Base-by-base conservation (phyloP, 2,329 filamentous ascomycete species). In the Eutypella sp. region DNA sequence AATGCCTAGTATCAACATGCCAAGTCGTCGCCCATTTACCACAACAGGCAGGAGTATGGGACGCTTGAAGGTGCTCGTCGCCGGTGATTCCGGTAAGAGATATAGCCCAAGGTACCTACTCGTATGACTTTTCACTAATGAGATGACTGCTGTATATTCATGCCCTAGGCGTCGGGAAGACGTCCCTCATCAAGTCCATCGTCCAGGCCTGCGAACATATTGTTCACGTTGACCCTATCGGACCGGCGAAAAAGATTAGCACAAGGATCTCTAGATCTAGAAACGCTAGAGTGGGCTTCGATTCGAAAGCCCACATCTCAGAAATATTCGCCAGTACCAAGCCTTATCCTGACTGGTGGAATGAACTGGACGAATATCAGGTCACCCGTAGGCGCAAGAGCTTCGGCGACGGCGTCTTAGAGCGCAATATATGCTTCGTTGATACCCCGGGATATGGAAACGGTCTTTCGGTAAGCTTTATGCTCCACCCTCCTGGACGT, bases 1-100 rank as follows among this genome's bases (percentile, higher is more conserved):
- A 49, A 99, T 99, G 93, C 93, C 93, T 5, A 96, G 90, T 60
- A 85, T 99, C 58, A 84, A 81, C 50, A 93, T 99, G 80, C 92
- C 93, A 3, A 87, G 82, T 49, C 82, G 93, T 41, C 79, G 90
- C 42, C 91, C 91, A 0, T 97, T 97, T 64, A 96, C 93, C 0
- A 82, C 87, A n/a, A 79, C 79, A 40, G 93, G 93, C 15, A 92
- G 86, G 68, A 78, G 77, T 27, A 79, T 97, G 63, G 92, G 92
- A 1, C 84, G 89, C 57, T 73, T 97, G 45, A 97, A 95, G 69
- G 73, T 97, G n/a, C 73, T 97, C 52, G 74, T 97, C 45, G 86
- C 89, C 42, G 93, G 93, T 24, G 80, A 82, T 59, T 78, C 81
- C 59, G 88, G 89, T 85, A 74, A 49, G 58, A 46, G 57, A 48